phyloP scores from a whole-genome alignment of 306 rosid species.

The Prunus mongolica region DNA sequence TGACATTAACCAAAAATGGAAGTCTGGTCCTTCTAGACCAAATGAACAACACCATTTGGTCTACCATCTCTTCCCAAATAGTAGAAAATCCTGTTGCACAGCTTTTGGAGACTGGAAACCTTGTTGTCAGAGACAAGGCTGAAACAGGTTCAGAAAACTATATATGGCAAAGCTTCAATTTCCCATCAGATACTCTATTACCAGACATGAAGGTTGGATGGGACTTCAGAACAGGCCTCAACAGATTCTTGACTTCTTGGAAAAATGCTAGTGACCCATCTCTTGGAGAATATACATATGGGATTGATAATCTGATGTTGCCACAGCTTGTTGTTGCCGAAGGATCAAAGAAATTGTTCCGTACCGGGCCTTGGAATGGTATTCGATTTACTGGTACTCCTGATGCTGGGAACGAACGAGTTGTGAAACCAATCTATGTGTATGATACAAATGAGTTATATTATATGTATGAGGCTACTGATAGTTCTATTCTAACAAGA shows the following conservation, averaged over 20 bases:
- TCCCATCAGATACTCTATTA: neutral
- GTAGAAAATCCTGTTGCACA: slow-evolving; percentile 17
- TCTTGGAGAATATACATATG: neutral
- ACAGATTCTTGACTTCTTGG: slow-evolving; percentile 2
- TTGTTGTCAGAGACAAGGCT: slow-evolving; percentile 25
- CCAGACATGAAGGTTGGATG: slow-evolving; percentile 20
- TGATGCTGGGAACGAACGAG: too few species aligned
- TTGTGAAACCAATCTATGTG: neutral
- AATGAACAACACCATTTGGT: slow-evolving; percentile 3
- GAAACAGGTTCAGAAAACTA: too few species aligned
- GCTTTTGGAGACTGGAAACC: slow-evolving; percentile 38
- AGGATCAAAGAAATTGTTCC: neutral
- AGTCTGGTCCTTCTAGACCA: neutral
- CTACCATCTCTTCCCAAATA: neutral
- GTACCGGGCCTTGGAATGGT: slow-evolving; percentile 19
- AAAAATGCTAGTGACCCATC: neutral
- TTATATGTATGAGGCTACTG: neutral
- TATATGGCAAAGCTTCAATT: too few species aligned
- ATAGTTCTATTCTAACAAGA: neutral
- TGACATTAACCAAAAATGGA: neutral
- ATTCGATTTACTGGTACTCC: neutral
- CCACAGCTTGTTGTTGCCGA: neutral
- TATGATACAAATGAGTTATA: neutral
- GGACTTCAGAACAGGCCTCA: neutral
- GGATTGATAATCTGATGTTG: neutral